phyloP scores from a whole-genome alignment of 768 basidiomycete species.

The Boletus tylopilopsis region DNA sequence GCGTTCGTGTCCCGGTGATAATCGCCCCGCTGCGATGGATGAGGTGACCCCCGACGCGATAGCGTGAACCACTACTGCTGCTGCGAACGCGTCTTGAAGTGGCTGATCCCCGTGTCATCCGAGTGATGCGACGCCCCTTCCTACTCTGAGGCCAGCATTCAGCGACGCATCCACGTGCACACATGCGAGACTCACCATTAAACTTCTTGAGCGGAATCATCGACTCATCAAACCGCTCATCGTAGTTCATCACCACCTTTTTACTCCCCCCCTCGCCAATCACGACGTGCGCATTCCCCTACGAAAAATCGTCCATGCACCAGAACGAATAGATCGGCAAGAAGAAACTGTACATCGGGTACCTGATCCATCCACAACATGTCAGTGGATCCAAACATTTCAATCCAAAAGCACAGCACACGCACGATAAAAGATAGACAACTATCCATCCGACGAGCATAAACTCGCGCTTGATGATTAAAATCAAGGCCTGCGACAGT shows the following conservation, averaged over 20 bases:
- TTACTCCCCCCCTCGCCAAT: slow-evolving; percentile 93
- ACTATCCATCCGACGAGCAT: slow-evolving; percentile 98
- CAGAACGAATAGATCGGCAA: slow-evolving; percentile 95
- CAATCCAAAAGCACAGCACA: slow-evolving; percentile 12
- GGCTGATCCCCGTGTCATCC: slow-evolving; percentile 69
- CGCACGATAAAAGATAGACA: slow-evolving; percentile 88
- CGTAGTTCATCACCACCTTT: slow-evolving; percentile 90
- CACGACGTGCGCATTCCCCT: slow-evolving; percentile 92
- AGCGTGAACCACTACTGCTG: slow-evolving; percentile 45
- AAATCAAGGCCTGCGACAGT: slow-evolving; percentile 68
- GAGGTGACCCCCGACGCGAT: slow-evolving; percentile 63
- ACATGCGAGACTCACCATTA: slow-evolving; percentile 59
- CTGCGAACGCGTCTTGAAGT: slow-evolving; percentile 61
- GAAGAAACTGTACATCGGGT: slow-evolving; percentile 93
- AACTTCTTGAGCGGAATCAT: slow-evolving; percentile 99
- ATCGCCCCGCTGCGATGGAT: slow-evolving; percentile 74
- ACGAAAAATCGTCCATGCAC: slow-evolving; percentile 98
- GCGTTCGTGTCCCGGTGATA: slow-evolving; percentile 87
- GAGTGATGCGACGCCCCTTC: slow-evolving; percentile 73
- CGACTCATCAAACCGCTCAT: slow-evolving; percentile 94
- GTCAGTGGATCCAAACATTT: no score
- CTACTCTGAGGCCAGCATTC: slow-evolving; percentile 62
- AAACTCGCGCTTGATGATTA: slow-evolving; percentile 95
- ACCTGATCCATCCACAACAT: slow-evolving; percentile 48
- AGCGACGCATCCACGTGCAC: not conserved